Evolutionary conservation across 306 rosid species (phyloP), one percentile per base, ranked within the genome.

Genomic region (Prunus fruticosa): DNA sequence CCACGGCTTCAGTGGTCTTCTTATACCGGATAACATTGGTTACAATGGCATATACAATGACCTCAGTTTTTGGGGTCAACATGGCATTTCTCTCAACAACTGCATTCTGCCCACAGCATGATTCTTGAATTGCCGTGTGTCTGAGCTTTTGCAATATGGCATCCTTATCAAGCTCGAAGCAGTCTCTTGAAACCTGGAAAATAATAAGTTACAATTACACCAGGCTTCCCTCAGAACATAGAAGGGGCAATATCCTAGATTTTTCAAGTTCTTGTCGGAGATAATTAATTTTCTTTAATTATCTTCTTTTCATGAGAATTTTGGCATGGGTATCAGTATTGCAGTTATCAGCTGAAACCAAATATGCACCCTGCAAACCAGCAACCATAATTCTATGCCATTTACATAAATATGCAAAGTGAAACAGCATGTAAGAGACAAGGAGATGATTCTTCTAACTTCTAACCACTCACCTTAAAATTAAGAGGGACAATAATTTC

Each of bases 401-500:
- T 27, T 47, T 19, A 51, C 22, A 12, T 52, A 22, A 50, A 16
- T 61, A 22, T 22, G 47, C 30, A 61, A 45, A 16, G 60, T 28
- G 56, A 19, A 65, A 52, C 41, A 54, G 49, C 70, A 75, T 57
- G 13, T 27, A 53, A 69, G 72, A 72, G 47, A 64, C 22, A 53
- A 47, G 58, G 27, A 52, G 43, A 74, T 66, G 67, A 66, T 14
- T 28, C 47, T 58, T 76, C 58, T 51, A 60, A 69, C 64, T 38
- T 81, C 83, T 64, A 60, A 69, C 67, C 20, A 79, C 85, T 91
- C 70, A 95, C 99, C 92, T 82, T 80, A 85, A 88, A 92, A 85
- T 95, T 96, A 51, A 95, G 76, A 0, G 92, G 96, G 80, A 91
- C 74, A 65, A 87, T 91, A 60, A 90, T 82, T 88, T 90, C 91